Base-by-base conservation (phyloP, 169 alveolate genomes). In the Plasmodium vinckei region DNA sequence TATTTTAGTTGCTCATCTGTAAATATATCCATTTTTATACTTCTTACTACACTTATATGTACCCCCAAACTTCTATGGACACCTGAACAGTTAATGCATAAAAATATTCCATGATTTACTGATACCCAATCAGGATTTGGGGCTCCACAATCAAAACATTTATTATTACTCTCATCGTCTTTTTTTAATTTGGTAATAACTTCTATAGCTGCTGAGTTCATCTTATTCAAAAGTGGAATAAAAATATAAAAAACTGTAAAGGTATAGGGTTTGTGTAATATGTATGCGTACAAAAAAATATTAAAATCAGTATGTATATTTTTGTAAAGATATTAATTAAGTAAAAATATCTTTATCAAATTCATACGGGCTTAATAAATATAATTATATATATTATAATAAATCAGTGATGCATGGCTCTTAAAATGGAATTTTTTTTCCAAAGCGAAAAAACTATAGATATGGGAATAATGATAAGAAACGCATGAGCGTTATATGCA, bases 81-180 rank as follows among this genome's bases (percentile, higher is more conserved):
- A 1, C 99, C 98, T 49, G 99, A 96, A 87, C 99, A 98, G 79
- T 97, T 96, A 56, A 97, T 93, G 88, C 99, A 98, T 49, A 98
- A 93, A 92, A 97, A 96, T 69, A 97, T 96, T 17, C 98, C 99
- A 92, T 97, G 97, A 53, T 97, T 96, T n/a, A 98, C 96, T 23
- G 98, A 96, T 23, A 98, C 98, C 99, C 99, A 98, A 71, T 97
- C 95, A 7, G 99, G 99, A 10, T 97, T 97, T 21, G 94, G 84
- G 3, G 97, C 88, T 9, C 97, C 95, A 79, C 96, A 93, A 54
- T 93, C 96, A 68, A 93, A 93, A 56, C 96, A 93, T 39, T 61
- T 71, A 63, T 87, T 84, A 61, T 93, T 93, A 42, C 91, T 77
- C 21, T 77, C 88, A 77, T 77, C 88, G 47, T 77, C 88, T 64